Conservation (phyloP, 2,329 filamentous ascomycete genomes). For the Pseudogymnoascus destructans region DNA sequence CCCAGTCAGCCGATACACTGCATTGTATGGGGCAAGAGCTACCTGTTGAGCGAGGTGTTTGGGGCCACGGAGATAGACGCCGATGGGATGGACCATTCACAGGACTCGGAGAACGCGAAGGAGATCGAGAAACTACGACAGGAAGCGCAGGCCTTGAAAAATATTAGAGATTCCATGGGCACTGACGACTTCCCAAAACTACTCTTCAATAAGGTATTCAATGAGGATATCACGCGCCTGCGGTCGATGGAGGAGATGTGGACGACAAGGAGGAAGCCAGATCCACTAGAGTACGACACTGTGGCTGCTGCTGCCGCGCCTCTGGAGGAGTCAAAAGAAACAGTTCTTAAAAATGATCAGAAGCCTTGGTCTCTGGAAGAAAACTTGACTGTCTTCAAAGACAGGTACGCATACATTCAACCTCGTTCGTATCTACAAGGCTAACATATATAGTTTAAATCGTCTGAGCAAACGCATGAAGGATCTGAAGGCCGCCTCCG, state of each 20-base stretch:
- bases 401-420: slow-evolving; percentile 37
- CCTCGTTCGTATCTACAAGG: not conserved
- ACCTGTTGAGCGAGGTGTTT: slow-evolving; percentile 85
- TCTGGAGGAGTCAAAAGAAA: slow-evolving; percentile 31
- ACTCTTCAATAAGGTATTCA: slow-evolving; percentile 89
- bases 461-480: slow-evolving; percentile 64
- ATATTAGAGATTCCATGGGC: slow-evolving; percentile 69
- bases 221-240: slow-evolving; percentile 68
- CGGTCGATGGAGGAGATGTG: slow-evolving; percentile 92
- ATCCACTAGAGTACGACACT: slow-evolving; percentile 55
- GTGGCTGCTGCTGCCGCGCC: slow-evolving; percentile 32
- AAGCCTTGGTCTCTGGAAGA: slow-evolving; percentile 69
- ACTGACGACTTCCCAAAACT: slow-evolving; percentile 62
- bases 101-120: slow-evolving; percentile 66
- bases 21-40: slow-evolving; percentile 98
- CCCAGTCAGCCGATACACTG: slow-evolving; percentile 95
- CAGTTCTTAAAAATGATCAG: slow-evolving; percentile 54
- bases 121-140: slow-evolving; percentile 81
- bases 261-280: slow-evolving; percentile 66
- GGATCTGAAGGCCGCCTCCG: slow-evolving; percentile 40
- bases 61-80: slow-evolving; percentile 80
- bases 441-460: slow-evolving; percentile 40
- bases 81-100: slow-evolving; percentile 63
- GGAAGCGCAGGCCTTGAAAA: slow-evolving; percentile 72
- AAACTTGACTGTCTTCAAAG: slow-evolving; percentile 73